These are phyloP conservation scores for Nitzschia sp. DNA, from an alignment of 108 stramenopile genomes.

Conservation along the genomic window DNA sequence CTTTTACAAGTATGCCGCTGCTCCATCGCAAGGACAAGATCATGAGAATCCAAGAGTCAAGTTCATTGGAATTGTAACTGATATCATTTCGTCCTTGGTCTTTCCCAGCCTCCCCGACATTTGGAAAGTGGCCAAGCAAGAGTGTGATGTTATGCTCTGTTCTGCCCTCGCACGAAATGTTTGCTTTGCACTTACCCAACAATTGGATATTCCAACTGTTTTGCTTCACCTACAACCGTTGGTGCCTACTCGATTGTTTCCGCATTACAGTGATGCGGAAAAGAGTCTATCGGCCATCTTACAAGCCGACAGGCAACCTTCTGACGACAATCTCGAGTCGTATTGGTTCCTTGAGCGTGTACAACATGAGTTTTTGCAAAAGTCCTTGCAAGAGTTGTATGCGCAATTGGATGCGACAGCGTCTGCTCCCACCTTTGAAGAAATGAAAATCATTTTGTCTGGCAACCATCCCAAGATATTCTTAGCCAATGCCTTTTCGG, in stretches of 20 bases:
- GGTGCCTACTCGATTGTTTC: constrained; percentile 22
- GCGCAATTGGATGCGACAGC: background rate
- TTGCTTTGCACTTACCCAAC: constrained; percentile 4
- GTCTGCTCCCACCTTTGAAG: constrained; percentile 1
- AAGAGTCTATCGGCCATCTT: background rate
- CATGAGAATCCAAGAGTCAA: constrained; percentile 5
- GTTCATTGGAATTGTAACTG: constrained; percentile 21
- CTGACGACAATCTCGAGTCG: constrained; percentile 11
- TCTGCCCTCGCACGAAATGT: constrained; percentile 21
- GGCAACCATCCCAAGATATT: constrained; percentile 16
- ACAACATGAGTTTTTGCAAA: constrained; percentile 28
- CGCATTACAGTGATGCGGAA: constrained; percentile 23
- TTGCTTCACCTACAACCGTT: constrained; percentile 30
- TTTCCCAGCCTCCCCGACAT: background rate
- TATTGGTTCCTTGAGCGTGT: constrained; percentile 20
- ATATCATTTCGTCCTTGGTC: constrained; percentile 7
- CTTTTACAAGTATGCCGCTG: constrained; percentile 18
- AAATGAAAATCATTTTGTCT: constrained; percentile 1
- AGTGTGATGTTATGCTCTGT: constrained; percentile 2
- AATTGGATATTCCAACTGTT: constrained; percentile 9
- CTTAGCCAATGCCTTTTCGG: constrained; percentile 20
- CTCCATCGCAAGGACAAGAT: constrained; percentile 3
- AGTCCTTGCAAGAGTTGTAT: constrained; percentile 4
- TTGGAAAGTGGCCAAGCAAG: constrained; percentile 7
- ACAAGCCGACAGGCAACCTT: background rate